Conservation (phyloP, 1,284 basidiomycete genomes). For the Hypsizygus ulmarius region DNA sequence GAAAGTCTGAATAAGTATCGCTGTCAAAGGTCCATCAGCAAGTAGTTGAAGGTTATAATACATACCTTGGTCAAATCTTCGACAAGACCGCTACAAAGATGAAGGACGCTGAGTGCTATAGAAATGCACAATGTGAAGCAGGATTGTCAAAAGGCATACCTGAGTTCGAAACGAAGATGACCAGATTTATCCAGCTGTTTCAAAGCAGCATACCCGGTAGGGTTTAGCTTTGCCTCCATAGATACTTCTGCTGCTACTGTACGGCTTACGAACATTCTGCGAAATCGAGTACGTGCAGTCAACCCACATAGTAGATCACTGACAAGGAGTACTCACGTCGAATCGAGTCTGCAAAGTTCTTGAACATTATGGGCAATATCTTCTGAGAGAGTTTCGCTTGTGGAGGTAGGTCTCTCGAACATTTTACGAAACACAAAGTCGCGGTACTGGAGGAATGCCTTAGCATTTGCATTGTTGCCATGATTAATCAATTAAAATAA, state of each 20-base stretch:
- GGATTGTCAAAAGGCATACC: constrained; percentile 36
- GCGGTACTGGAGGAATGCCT: constrained; percentile 52
- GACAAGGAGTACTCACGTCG: constrained; percentile 44
- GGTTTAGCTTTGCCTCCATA: constrained; percentile 71
- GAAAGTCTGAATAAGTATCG: constrained; percentile 50
- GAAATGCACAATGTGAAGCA: background rate
- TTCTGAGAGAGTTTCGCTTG: constrained; percentile 50
- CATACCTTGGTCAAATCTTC: constrained; percentile 61
- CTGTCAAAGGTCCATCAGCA: background rate
- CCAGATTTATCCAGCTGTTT: constrained; percentile 61
- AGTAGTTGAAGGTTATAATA: background rate
- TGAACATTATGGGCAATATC: constrained; percentile 66
- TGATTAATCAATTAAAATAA: constrained; percentile 24
- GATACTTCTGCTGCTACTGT: constrained; percentile 77
- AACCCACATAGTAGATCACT: constrained; percentile 1
- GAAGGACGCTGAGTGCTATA: constrained; percentile 8
- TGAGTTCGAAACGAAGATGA: constrained; percentile 57
- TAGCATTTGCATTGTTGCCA: background rate
- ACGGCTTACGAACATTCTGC: constrained; percentile 74
- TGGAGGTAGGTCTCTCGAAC: constrained; percentile 60
- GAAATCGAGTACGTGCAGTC: constrained; percentile 5
- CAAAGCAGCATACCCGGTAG: constrained; percentile 61
- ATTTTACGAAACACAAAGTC: constrained; percentile 80
- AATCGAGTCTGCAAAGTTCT: constrained; percentile 63
- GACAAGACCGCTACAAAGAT: constrained; percentile 50